phyloP scores from a whole-genome alignment of 305 asterid genomes.

The Plantago coronopus region DNA sequence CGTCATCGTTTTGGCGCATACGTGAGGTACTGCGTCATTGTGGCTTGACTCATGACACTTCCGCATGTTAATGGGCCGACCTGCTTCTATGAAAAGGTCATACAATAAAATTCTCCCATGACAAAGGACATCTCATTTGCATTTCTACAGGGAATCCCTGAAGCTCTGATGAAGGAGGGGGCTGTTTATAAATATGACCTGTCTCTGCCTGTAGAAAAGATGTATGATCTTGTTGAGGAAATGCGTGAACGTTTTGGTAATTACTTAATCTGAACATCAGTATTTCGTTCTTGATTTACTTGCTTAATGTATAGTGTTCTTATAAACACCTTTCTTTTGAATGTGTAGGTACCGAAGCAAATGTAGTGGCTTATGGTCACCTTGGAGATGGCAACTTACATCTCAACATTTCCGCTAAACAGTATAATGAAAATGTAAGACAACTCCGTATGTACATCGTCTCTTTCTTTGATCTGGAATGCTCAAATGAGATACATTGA shows the following conservation, averaged over 20 bases:
- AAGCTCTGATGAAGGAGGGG: constrained; percentile 96
- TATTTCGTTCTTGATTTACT: constrained; percentile 12
- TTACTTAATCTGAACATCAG: constrained; percentile 3
- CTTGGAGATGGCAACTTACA: constrained; percentile 97
- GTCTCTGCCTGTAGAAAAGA: constrained; percentile 79
- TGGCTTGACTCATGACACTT: background rate
- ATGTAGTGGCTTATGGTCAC: constrained; percentile 90
- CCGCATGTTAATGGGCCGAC: constrained; percentile 9
- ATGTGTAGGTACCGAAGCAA: constrained; percentile 51
- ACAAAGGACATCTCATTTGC: constrained; percentile 15
- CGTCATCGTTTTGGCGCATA: constrained; percentile 90
- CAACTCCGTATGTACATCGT: constrained; percentile 15
- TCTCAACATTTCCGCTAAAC: constrained; percentile 76
- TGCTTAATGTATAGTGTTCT: constrained; percentile 1
- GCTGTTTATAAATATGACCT: constrained; percentile 89
- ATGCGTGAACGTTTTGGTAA: constrained; percentile 84
- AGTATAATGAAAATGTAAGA: constrained; percentile 62
- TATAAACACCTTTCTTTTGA: constrained; percentile 3
- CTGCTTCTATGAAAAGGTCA: background rate
- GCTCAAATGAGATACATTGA: constrained; percentile 13
- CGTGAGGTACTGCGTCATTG: constrained; percentile 63
- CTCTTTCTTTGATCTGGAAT: constrained; percentile 12
- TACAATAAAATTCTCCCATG: no score
- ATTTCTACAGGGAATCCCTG: constrained; percentile 75
- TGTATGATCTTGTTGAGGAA: constrained; percentile 86